Percentiles rank a stretch among this genome's conserved stretches.
phyloP scores from a whole-genome alignment of 805 yeast species.

The Kuraishia capsulata region DNA sequence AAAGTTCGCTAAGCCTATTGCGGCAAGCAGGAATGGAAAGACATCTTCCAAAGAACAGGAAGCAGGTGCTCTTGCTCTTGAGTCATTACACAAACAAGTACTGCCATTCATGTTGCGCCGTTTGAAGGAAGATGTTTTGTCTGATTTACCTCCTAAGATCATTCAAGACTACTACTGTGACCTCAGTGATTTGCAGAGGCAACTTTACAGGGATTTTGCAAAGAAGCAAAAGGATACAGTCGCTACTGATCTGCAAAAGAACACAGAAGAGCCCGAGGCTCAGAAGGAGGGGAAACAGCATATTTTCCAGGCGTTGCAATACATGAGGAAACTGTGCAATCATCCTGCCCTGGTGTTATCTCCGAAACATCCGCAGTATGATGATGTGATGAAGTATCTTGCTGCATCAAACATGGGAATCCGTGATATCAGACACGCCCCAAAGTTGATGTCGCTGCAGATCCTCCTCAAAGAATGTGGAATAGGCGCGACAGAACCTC shows the following conservation, averaged over 20 bases:
- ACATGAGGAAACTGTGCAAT: slow-evolving; percentile 94
- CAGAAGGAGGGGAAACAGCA: slow-evolving; percentile 60
- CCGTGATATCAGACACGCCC: slow-evolving; percentile 77
- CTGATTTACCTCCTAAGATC: slow-evolving; percentile 96
- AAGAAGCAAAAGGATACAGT: slow-evolving; percentile 72
- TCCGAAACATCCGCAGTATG: slow-evolving; percentile 73
- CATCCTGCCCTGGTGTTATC: slow-evolving; percentile 89
- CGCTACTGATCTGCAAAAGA: slow-evolving; percentile 46
- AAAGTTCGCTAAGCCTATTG: slow-evolving; percentile 94
- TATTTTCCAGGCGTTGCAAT: slow-evolving; percentile 94
- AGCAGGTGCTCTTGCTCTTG: slow-evolving; percentile 92
- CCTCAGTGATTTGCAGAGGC: slow-evolving; percentile 81
- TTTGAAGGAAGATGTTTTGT: slow-evolving; percentile 88
- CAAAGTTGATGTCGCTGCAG: slow-evolving; percentile 76
- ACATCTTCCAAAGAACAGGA: slow-evolving; percentile 91
- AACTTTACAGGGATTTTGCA: slow-evolving; percentile 82
- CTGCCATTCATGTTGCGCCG: slow-evolving; percentile 94
- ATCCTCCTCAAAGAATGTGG: slow-evolving; percentile 87
- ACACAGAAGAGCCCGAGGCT: slow-evolving; percentile 11
- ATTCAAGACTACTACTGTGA: slow-evolving; percentile 98
- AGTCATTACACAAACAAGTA: slow-evolving; percentile 92
- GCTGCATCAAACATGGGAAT: slow-evolving; percentile 48
- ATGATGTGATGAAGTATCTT: slow-evolving; percentile 56
- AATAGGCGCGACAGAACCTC: slow-evolving; percentile 46
- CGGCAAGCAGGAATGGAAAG: slow-evolving; percentile 84